phyloP scores from a whole-genome alignment of 2,329 filamentous ascomycete genomes.

The Fusarium temperatum region DNA sequence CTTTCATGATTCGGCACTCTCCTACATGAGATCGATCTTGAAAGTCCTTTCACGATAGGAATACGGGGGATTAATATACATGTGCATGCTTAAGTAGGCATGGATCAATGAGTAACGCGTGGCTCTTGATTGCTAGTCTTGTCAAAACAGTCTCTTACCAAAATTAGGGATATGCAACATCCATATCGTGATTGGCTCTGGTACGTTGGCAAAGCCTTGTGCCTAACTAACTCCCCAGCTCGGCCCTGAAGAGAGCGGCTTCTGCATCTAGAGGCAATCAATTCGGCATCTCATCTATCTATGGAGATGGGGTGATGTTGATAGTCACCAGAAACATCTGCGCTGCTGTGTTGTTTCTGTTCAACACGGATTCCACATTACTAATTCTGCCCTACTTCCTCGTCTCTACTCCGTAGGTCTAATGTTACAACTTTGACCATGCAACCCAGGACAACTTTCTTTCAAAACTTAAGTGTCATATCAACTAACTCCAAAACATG shows the following conservation, averaged over 20 bases:
- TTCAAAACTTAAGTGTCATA: neutral
- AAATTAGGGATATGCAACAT: neutral
- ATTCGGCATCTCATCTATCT: neutral
- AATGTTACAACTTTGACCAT: neutral
- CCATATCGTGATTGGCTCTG: neutral
- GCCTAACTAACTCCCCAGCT: neutral
- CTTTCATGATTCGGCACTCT: slow-evolving; percentile 22
- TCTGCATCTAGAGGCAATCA: neutral
- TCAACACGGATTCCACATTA: neutral
- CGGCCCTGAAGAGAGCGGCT: neutral
- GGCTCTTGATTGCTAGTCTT: neutral
- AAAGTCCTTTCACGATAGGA: slow-evolving; percentile 1
- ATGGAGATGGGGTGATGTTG: neutral
- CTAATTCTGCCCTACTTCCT: neutral
- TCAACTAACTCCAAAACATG: neutral
- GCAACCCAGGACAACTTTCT: neutral
- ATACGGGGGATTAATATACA: neutral
- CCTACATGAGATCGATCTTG: slow-evolving; percentile 9
- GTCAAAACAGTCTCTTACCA: neutral
- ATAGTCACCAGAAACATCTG: neutral
- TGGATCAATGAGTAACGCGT: neutral
- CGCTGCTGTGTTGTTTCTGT: neutral
- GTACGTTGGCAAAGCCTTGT: neutral
- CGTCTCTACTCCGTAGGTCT: neutral
- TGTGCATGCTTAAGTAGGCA: neutral